Evolutionary conservation across 75 land plant species (phyloP).

Genomic region (Chamaecyparis obtusa): DNA sequence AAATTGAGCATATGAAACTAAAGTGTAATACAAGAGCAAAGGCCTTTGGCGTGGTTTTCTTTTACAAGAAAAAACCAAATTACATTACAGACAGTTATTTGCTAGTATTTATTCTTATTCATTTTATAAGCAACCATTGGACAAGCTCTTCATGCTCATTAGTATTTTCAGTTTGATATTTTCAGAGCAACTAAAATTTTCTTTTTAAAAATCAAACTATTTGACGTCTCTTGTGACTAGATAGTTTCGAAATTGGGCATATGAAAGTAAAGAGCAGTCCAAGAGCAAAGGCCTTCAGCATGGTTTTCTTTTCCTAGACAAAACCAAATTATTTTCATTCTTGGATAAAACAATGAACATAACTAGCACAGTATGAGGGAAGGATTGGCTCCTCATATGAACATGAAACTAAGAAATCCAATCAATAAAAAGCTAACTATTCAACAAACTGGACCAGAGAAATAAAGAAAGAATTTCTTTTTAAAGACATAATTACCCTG

Average conservation of each 20-base stretch:
- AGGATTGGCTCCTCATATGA: background rate
- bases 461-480: background rate
- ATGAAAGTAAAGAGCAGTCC: background rate
- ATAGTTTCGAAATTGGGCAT: background rate
- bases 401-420: background rate
- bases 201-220: background rate
- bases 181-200: background rate
- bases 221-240: background rate
- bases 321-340: background rate
- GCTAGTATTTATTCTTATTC: background rate
- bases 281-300: background rate
- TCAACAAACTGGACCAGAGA: background rate
- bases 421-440: background rate
- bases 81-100: background rate
- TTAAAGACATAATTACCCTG: slow-evolving; percentile 35
- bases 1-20: background rate
- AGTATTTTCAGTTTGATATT: background rate
- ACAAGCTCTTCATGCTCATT: background rate
- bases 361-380: background rate
- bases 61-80: background rate
- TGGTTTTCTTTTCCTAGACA: background rate
- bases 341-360: background rate
- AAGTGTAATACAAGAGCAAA: background rate
- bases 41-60: background rate
- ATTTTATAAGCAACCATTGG: background rate